Evolutionary conservation across 495 filamentous ascomycete genomes (phyloP).

Genomic region (Tuber calosporum): DNA sequence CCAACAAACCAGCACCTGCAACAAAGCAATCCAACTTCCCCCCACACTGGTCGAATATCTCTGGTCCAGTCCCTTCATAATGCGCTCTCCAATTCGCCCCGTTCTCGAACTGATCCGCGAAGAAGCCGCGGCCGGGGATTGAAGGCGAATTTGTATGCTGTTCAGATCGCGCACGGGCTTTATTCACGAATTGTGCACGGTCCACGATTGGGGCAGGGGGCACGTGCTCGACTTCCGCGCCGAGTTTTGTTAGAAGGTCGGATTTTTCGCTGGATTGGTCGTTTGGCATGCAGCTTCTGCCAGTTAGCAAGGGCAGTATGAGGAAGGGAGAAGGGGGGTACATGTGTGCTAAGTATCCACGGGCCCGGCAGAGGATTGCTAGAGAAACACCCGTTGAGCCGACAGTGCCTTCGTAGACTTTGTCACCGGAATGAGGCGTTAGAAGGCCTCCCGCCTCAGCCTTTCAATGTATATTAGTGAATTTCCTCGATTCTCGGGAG

Average conservation of each 20-base stretch:
- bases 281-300: constrained; percentile 74
- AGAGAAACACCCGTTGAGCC: constrained; percentile 91
- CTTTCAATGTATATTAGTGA: constrained; percentile 38
- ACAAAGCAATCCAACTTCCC: constrained; percentile 82
- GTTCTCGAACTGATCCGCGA: constrained; percentile 95
- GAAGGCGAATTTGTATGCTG: constrained; percentile 56
- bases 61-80: constrained; percentile 72
- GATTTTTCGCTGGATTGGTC: constrained; percentile 88
- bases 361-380: constrained; percentile 76
- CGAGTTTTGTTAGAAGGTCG: constrained; percentile 77
- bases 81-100: constrained; percentile 80
- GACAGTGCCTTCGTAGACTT: constrained; percentile 94
- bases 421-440: constrained; percentile 73
- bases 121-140: constrained; percentile 60
- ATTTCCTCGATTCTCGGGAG: constrained; percentile 4
- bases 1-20: constrained; percentile 60
- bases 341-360: constrained; percentile 89
- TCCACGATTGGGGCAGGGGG: constrained; percentile 85
- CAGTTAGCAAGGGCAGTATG: constrained; percentile 4
- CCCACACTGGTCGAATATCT: constrained; percentile 72
- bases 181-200: constrained; percentile 88
- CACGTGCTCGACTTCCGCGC: constrained; percentile 81
- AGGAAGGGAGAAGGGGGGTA: constrained; percentile 40
- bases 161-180: constrained; percentile 66
- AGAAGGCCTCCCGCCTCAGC: constrained; percentile 75